Base-by-base conservation (phyloP, 768 basidiomycete genomes). In the Rhodosporidiobolus sp. region DNA sequence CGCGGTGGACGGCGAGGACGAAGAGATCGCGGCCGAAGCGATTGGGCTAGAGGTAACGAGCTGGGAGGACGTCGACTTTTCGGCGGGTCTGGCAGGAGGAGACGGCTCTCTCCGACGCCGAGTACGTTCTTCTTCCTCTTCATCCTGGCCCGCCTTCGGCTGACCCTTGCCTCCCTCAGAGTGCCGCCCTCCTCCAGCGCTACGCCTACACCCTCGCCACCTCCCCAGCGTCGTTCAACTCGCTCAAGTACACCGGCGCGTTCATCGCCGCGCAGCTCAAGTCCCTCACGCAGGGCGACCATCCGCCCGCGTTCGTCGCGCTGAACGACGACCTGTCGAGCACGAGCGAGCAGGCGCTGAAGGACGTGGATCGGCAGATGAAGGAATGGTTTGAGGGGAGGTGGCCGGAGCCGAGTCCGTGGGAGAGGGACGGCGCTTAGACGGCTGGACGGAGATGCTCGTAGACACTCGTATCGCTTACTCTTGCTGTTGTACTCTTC, bases 121-220 rank as follows among this genome's bases (percentile, higher is more conserved):
- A 54, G 70, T 71, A 24, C 63, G 67, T 35, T 28, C n/a, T n/a
- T n/a, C n/a, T 48, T 12, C 24, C 19, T 16, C 24, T 16, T n/a
- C 57, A 9, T 45, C 34, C 32, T 0, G 5, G 16, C 59, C 30
- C 3, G 9, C 28, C 20, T 14, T 4, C 54, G 6, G 8, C 49
- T 56, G 30, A 53, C 38, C 9, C 48, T 17, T 8, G 24, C 38
- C 28, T 61, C 7, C 59, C 6, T 0, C 49, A 69, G 66, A 58
- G 63, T 9, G 56, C 64, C 45, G 38, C 70, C 8, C 67, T 72
- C 30, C 72, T 75, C 49, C 67, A 72, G 17, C 58, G 74, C 4
- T 75, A 75, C 68, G 6, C 60, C 43, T 75, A 75, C 61, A 28
- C 60, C 30, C 46, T 75, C 48, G 74, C 64, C 14, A 9, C 34